Percentiles rank a stretch among this genome's conserved stretches.
These are phyloP conservation scores for Apostasia ramifera DNA, from an alignment of 106 monocot species.

Conservation along the genomic window DNA sequence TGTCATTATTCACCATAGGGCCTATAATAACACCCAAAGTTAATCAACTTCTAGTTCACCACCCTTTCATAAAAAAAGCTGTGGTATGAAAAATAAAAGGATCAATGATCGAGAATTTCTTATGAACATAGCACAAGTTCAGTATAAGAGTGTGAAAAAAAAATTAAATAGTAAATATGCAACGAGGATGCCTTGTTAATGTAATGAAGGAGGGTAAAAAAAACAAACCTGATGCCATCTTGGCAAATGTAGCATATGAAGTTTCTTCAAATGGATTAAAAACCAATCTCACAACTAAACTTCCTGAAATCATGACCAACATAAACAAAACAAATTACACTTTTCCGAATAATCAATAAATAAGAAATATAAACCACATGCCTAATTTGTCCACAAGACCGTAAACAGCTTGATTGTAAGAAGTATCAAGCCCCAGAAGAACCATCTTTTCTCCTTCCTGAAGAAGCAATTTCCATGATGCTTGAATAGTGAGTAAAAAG, in stretches of 20 bases:
- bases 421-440: slow-evolving; percentile 77
- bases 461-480: slow-evolving; percentile 72
- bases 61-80: no score
- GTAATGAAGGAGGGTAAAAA: background rate
- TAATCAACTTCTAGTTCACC: no score
- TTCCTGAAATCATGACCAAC: slow-evolving; percentile 40
- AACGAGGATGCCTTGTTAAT: no score
- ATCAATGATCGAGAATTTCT: no score
- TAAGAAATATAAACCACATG: slow-evolving; percentile 12
- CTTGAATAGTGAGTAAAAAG: slow-evolving; percentile 62
- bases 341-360: background rate
- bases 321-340: background rate
- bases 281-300: slow-evolving; percentile 83
- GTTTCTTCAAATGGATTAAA: slow-evolving; percentile 93
- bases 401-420: slow-evolving; percentile 87
- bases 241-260: slow-evolving; percentile 79
- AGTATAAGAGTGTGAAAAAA: background rate
- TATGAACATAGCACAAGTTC: no score
- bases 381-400: slow-evolving; percentile 93
- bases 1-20: no score
- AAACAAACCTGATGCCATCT: slow-evolving; percentile 65
- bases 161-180: background rate
- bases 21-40: no score
- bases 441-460: slow-evolving; percentile 96
- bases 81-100: no score